Evolutionary conservation across 2,329 filamentous ascomycete genomes (phyloP), one percentile per base, ranked within the genome.

Genomic region (Aspergillus sergii): DNA sequence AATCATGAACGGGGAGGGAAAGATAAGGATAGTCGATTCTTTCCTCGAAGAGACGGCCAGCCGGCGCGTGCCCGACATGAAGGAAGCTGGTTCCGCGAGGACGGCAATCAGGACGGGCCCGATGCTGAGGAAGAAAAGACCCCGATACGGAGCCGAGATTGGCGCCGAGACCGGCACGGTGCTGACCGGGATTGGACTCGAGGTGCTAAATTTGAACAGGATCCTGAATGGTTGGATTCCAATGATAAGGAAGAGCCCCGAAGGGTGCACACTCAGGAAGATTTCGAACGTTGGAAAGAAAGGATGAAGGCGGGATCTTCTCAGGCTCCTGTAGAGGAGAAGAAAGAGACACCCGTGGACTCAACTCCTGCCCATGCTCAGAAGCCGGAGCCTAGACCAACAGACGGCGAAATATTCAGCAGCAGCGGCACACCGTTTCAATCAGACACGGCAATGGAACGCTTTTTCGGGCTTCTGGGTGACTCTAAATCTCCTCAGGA

Each of bases 241-340:
- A 88, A 88, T 19, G 84, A 83, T 51, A 79, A 84, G 26, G 89
- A 90, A 63, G 90, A 92, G 58, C 88, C 90, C 71, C 81, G 86
- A 41, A 87, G 90, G 71, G 86, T 85, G 6, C 91, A 92, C 71
- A 97, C 93, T 0, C 90, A 92, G 72, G 93, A 96, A 73, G 94
- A 97, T 69, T 96, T 97, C 77, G 90, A 96, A 79, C 92, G 92
- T 69, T 97, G 94, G 88, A 97, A 97, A 84, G 92, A 96, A 71
- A 86, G 85, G 67, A 96, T 96, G 93, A 94, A 91, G 77, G 89
- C 88, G 45, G 85, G 87, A 65, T 87, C 77, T 59, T 60, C 72
- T 43, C 69, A 79, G 55, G 66, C 76, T 36, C 72, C 78, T 45
- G 70, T 74, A 11, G 77, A 77, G 57, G 79, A 84, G 62, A 83